Percentiles rank a stretch among this genome's conserved stretches.
phyloP scores from a whole-genome alignment of 1,284 basidiomycete species.

The Boletellus deceptivus region DNA sequence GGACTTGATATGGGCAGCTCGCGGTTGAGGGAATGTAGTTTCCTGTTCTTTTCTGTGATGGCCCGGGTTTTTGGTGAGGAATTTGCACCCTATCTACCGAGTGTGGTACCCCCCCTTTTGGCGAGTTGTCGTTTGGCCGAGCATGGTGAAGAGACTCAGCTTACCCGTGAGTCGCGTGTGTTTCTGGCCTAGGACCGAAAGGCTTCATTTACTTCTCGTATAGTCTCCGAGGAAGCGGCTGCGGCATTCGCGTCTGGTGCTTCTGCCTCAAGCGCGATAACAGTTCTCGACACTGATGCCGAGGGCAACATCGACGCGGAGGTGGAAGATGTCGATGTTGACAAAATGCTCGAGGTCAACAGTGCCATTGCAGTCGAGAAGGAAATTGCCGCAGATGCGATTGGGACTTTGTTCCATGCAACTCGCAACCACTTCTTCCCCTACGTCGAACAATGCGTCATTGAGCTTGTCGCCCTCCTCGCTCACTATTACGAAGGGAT shows the following conservation, averaged over 20 bases:
- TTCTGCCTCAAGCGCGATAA: constrained; percentile 66
- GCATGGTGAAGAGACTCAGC: constrained; percentile 61
- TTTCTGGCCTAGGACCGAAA: background rate
- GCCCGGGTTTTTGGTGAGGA: constrained; percentile 94
- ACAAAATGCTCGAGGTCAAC: constrained; percentile 88
- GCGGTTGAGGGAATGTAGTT: constrained; percentile 91
- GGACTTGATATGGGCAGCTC: constrained; percentile 87
- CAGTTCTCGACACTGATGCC: constrained; percentile 50
- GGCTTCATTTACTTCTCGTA: background rate
- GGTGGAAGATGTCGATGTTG: constrained; percentile 83
- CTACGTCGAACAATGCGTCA: constrained; percentile 76
- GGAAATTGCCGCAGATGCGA: constrained; percentile 97
- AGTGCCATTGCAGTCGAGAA: constrained; percentile 98
- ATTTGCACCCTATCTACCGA: constrained; percentile 85
- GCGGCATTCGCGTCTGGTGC: constrained; percentile 71
- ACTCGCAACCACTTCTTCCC: constrained; percentile 89
- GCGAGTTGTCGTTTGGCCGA: constrained; percentile 86
- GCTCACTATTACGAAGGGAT: constrained; percentile 98
- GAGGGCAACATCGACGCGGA: constrained; percentile 68
- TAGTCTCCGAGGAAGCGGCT: constrained; percentile 52
- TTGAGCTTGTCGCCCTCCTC: constrained; percentile 82
- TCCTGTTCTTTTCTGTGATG: constrained; percentile 99
- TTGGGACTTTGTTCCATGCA: constrained; percentile 87
- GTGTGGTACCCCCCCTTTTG: constrained; percentile 86
- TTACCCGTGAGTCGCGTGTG: constrained; percentile 37